Conservation (phyloP, 352 stramenopile genomes). For the Thalassiosira mediterranea region DNA sequence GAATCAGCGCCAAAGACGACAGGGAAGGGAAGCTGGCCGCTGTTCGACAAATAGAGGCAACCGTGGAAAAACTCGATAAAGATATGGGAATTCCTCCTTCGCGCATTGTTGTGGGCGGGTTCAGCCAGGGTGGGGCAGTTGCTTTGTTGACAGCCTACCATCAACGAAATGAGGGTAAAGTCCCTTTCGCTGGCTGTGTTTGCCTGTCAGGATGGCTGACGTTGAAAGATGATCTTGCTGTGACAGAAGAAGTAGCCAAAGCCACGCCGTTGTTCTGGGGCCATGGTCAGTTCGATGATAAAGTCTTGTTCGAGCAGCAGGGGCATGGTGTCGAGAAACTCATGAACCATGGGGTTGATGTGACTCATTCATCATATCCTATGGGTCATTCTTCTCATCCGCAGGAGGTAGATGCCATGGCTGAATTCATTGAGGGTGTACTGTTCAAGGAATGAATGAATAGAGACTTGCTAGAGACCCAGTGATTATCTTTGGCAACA, state of each 20-base stretch:
- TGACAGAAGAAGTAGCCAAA: slow-evolving; percentile 45
- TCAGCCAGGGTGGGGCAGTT: slow-evolving; percentile 83
- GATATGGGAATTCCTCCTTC: slow-evolving; percentile 74
- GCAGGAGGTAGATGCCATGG: slow-evolving; percentile 71
- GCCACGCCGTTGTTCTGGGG: slow-evolving; percentile 77
- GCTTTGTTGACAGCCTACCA: slow-evolving; percentile 72
- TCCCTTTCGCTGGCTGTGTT: slow-evolving; percentile 68
- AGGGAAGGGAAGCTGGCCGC: slow-evolving; percentile 44
- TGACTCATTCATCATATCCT: slow-evolving; percentile 43
- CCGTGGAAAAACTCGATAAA: slow-evolving; percentile 59
- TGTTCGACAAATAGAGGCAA: slow-evolving; percentile 57
- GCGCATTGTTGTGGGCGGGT: slow-evolving; percentile 85
- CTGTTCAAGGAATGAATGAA: slow-evolving; percentile 45
- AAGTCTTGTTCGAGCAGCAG: slow-evolving; percentile 81
- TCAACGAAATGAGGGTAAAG: slow-evolving; percentile 29
- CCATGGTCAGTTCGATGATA: slow-evolving; percentile 78
- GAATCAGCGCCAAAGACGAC: slow-evolving; percentile 68
- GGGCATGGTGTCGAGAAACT: slow-evolving; percentile 66
- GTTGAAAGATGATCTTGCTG: slow-evolving; percentile 58
- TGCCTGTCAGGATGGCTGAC: slow-evolving; percentile 74
- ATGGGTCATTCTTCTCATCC: slow-evolving; percentile 74
- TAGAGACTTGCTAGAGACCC: neutral
- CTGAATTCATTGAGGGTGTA: slow-evolving; percentile 67
- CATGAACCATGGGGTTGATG: slow-evolving; percentile 47
- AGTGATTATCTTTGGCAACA: neutral